Conservation (phyloP, 306 rosid genomes). For the Acmispon strigosus region DNA sequence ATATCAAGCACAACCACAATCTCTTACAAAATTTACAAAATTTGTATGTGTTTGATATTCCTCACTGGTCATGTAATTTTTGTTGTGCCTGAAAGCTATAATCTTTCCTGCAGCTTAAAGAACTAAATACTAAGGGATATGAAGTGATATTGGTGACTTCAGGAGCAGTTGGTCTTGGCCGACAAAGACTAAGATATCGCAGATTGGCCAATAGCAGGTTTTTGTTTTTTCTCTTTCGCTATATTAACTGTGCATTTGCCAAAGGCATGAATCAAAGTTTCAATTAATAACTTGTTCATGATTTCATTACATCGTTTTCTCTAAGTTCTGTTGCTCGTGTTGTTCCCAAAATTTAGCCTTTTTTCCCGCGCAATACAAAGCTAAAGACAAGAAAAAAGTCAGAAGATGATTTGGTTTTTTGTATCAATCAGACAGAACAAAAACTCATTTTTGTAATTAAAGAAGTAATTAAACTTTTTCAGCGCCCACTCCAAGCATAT, state of each 20-base stretch:
- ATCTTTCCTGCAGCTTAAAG: conserved; percentile 58
- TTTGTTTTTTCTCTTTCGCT: neutral
- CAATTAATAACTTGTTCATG: neutral
- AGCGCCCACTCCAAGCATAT: too few relatives aligned
- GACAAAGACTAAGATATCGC: conserved; percentile 79
- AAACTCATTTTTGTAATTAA: too few relatives aligned
- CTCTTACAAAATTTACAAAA: neutral
- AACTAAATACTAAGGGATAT: conserved; percentile 57
- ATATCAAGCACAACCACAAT: too few relatives aligned
- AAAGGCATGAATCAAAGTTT: conserved; percentile 2
- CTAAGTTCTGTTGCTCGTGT: too few relatives aligned
- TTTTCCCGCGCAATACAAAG: too few relatives aligned
- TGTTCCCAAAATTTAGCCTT: too few relatives aligned
- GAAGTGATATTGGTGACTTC: conserved; percentile 85
- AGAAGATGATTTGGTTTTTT: too few relatives aligned
- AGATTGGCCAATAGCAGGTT: conserved; percentile 90
- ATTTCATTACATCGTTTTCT: neutral
- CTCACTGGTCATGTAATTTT: conserved; percentile 6
- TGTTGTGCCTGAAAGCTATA: neutral
- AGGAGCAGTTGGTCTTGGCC: conserved; percentile 76
- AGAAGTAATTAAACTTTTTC: too few relatives aligned
- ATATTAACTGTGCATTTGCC: neutral
- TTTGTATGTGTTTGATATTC: neutral
- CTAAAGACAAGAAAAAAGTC: too few relatives aligned
- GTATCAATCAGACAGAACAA: too few relatives aligned